Evolutionary conservation across 116 monocot species (phyloP), one percentile per base, ranked within the genome.

Genomic region (Cymodocea nodosa): DNA sequence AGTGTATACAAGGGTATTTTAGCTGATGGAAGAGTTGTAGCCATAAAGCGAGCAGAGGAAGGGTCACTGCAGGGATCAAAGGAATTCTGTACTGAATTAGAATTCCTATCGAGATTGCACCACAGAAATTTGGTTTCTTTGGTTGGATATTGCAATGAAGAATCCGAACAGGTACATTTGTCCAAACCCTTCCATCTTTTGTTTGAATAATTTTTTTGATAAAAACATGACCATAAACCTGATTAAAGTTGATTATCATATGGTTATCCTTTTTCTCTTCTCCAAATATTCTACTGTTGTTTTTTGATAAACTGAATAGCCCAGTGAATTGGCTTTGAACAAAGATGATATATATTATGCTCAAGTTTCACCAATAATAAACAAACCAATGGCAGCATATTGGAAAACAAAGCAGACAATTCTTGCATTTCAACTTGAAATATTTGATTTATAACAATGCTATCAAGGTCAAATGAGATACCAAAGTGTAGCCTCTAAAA

Each of bases 111-210:
- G 59, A 82, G 90, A 50, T 54, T 94, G 64, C 94, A 85, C 69
- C 94, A 94, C 35, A 73, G 80, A 37, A 94, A 94, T 69, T 73
- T 94, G 23, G 87, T 94, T 73, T 87, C 90, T 50, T 76, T 94
- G 68, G 66, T 90, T 56, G 94, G 94, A 50, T 94, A 82, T 72
- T 94, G 94, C 62, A 71, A 84, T 74, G 94, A 94, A 70, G 67
- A 77, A 58, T 80, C 77, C 70, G 94, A 94, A 65, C 89, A 94
- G 87, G 94, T 94, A 71, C 13, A 35, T 8, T 51, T 20, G 13
- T 30, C 24, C 19, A 34, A 59, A 64, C 22, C 23, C n/a, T 18
- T 68, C 3, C 0, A 37, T 23, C 56, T 48, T 39, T 37, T 4
- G 23, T 34, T 57, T 23, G 16, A 53, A 18, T 67, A 22, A 68